phyloP scores from a whole-genome alignment of 768 basidiomycete genomes.

The Naganishia vishniacii region DNA sequence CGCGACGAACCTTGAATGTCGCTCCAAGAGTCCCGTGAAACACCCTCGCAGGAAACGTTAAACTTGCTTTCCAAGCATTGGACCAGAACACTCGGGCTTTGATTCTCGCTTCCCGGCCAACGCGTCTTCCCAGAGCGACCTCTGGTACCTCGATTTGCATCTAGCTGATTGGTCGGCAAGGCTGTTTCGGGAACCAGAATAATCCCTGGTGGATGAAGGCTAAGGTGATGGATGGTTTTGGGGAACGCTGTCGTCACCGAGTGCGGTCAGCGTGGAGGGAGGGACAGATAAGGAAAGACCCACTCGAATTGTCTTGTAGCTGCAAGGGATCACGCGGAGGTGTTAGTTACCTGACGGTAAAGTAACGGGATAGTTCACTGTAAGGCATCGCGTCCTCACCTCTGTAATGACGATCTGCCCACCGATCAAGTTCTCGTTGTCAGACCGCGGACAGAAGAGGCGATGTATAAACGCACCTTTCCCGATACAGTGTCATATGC shows the following conservation, averaged over 20 bases:
- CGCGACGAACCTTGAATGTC: constrained; percentile 61
- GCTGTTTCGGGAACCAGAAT: constrained; percentile 74
- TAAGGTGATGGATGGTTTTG: constrained; percentile 32
- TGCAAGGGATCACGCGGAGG: constrained; percentile 40
- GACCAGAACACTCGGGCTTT: constrained; percentile 59
- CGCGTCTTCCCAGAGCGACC: constrained; percentile 42
- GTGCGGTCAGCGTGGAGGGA: not conserved
- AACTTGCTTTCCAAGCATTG: constrained; percentile 71
- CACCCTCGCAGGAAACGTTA: constrained; percentile 61
- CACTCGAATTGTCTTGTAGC: constrained; percentile 69
- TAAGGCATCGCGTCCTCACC: not conserved
- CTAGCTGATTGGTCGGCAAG: constrained; percentile 14
- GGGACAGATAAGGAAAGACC: not conserved
- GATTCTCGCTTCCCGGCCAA: constrained; percentile 50
- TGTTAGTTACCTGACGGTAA: constrained; percentile 59
- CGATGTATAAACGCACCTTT: constrained; percentile 50
- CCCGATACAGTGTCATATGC: constrained; percentile 76
- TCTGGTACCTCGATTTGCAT: not conserved
- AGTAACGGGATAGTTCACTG: constrained; percentile 38
- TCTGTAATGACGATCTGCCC: not conserved
- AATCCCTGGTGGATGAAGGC: constrained; percentile 56
- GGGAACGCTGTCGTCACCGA: constrained; percentile 23
- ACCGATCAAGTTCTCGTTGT: not conserved
- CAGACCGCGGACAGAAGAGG: not conserved
- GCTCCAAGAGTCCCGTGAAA: constrained; percentile 78